Evolutionary conservation across 768 basidiomycete species (phyloP), one percentile per base, ranked within the genome.

Genomic region (Psilocybe azurescens): DNA sequence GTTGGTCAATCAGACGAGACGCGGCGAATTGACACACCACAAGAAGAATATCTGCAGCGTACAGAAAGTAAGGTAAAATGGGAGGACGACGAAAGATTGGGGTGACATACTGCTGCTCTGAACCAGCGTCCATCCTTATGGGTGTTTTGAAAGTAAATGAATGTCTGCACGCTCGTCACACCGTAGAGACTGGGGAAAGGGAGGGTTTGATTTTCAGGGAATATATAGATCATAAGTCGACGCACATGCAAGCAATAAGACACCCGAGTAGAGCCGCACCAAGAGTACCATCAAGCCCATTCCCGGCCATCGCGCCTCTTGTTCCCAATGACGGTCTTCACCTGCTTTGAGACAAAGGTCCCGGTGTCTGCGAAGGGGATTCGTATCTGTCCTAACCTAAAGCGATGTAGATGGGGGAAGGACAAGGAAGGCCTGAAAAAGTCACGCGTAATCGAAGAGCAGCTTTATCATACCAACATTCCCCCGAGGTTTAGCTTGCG

Each of bases 141-240:
- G 1, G 58, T 48, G 28, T 60, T 50, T 52, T 64, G 62, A 28
- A 69, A 67, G 41, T 68, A 70, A 5, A 70, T 32, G 32, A 70
- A 68, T 14, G 65, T 69, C 49, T 69, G 68, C n/a, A 69, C 65
- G 24, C 65, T 66, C 5, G 68, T 69, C 18, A 69, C 61, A 2
- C 68, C 68, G 36, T 69, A 69, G 10, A 69, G 53, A 3, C 68
- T 69, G 29, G 44, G 49, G 24, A 2, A 53, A 11, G 20, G 3
- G 8, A 5, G n/a, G 36, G 16, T 18, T 49, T 8, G 53, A 38
- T 13, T 5, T 9, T 52, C 18, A 20, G 38, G n/a, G 32, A 8
- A 13, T 8, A n/a, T 13, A 53, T 18, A 14, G 48, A 14, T 18
- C 14, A 9, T 16, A 30, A 16, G 39, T 41, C 2, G 14, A 29